Evolutionary conservation across 331 rosid species (phyloP).

Genomic region (Quercus lobata): DNA sequence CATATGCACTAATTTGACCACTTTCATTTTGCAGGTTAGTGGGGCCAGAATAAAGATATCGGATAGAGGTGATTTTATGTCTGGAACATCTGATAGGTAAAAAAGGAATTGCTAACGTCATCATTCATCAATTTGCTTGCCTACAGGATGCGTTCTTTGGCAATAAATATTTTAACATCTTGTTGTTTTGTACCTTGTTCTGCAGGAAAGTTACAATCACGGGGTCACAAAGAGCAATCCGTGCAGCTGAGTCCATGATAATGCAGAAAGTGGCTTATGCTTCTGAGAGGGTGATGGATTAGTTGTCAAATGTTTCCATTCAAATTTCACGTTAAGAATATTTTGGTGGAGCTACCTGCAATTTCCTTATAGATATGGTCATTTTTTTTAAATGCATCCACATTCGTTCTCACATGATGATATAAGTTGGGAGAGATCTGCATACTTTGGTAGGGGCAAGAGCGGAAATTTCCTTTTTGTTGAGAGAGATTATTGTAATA

Average conservation of each 20-base stretch:
- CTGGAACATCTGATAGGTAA: conserved; percentile 96
- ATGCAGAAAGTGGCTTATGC: conserved; percentile 93
- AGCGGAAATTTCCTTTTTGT: conserved; percentile 24
- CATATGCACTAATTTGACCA: conserved; percentile 18
- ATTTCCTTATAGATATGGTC: conserved; percentile 44
- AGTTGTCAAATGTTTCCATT: conserved; percentile 25
- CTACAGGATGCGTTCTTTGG: background rate
- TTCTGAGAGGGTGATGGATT: conserved; percentile 72
- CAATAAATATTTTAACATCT: background rate
- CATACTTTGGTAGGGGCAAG: conserved; percentile 38
- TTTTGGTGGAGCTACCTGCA: conserved; percentile 28
- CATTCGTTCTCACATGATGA: conserved; percentile 27
- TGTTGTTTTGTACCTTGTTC: conserved; percentile 12
- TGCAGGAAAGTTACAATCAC: conserved; percentile 97
- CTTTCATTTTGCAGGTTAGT: conserved; percentile 56
- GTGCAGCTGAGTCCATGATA: conserved; percentile 83
- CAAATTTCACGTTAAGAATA: conserved; percentile 26
- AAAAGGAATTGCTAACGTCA: background rate
- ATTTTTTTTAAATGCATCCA: conserved; percentile 33
- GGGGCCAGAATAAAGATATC: conserved; percentile 99
- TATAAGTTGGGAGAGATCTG: conserved; percentile 35
- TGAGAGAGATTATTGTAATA: conserved; percentile 31
- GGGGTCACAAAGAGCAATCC: conserved; percentile 96
- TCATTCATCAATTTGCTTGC: background rate
- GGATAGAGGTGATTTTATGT: conserved; percentile 92